Conservation (phyloP, 768 basidiomycete genomes). For the Hysterangium stoloniferum region DNA sequence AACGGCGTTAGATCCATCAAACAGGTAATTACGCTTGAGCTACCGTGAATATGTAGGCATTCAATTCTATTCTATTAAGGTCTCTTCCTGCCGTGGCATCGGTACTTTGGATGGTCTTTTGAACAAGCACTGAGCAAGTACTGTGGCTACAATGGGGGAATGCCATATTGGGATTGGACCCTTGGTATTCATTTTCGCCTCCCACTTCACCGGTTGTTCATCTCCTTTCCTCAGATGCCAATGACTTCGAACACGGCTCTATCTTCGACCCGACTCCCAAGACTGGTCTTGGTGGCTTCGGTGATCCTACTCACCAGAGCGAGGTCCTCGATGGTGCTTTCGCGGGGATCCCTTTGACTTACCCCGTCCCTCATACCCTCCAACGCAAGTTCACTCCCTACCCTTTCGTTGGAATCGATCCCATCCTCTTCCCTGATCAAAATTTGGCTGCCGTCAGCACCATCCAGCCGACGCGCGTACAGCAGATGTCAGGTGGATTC, state of each 20-base stretch:
- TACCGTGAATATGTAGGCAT: neutral
- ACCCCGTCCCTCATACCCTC: constrained; percentile 26
- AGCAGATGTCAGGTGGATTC: constrained; percentile 19
- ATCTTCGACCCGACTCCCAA: constrained; percentile 19
- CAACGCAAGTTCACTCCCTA: constrained; percentile 28
- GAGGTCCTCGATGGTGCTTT: constrained; percentile 23
- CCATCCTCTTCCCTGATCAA: constrained; percentile 17
- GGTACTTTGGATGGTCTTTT: constrained; percentile 17
- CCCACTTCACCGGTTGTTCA: neutral
- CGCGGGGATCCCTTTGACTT: constrained; percentile 20
- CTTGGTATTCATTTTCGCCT: constrained; percentile 14
- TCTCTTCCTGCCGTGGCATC: constrained; percentile 23
- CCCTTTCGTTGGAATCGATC: constrained; percentile 19
- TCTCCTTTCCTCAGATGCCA: constrained; percentile 13
- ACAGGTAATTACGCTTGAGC: neutral
- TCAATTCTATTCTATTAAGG: constrained; percentile 12
- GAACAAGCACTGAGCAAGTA: constrained; percentile 17
- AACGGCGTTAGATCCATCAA: constrained; percentile 6
- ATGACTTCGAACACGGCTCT: constrained; percentile 16
- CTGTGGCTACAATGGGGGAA: constrained; percentile 18
- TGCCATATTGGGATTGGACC: constrained; percentile 25
- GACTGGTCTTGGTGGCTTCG: constrained; percentile 24
- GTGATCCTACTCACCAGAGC: constrained; percentile 17
- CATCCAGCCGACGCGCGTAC: constrained; percentile 20
- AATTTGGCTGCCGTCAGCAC: constrained; percentile 19